These are phyloP conservation scores for Calonectria hawksworthii DNA, from an alignment of 2,329 filamentous ascomycete species.

Conservation along the genomic window DNA sequence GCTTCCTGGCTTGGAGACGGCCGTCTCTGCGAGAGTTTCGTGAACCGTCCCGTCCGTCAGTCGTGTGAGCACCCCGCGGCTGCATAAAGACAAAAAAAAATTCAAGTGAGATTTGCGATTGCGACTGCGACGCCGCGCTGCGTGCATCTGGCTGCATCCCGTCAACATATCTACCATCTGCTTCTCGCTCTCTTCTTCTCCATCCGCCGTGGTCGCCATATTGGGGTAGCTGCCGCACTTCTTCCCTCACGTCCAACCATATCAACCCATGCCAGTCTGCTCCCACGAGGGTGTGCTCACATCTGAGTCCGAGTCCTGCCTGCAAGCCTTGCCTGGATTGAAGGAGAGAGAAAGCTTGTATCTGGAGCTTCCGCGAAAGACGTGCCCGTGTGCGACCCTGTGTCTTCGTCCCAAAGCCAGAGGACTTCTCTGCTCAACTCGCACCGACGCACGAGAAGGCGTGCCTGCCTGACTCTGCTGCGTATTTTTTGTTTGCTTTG, in stretches of 20 bases:
- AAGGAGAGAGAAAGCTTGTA: neutral
- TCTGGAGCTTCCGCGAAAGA: conserved; percentile 14
- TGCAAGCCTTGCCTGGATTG: conserved; percentile 5
- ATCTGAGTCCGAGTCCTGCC: conserved; percentile 1
- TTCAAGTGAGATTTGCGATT: conserved; percentile 8
- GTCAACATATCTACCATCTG: conserved; percentile 13
- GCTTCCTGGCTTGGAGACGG: conserved; percentile 11
- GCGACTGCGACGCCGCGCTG: conserved; percentile 14
- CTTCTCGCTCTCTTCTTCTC: conserved; percentile 1
- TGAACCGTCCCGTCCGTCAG: conserved; percentile 20
- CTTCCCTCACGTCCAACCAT: conserved; percentile 14
- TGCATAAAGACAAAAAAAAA: conserved; percentile 10
- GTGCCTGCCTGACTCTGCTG: neutral
- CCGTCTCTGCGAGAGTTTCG: conserved; percentile 17
- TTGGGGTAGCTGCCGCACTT: conserved; percentile 22
- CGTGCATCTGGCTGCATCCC: conserved; percentile 11
- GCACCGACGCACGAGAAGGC: conserved; percentile 7
- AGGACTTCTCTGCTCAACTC: neutral
- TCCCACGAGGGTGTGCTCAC: conserved; percentile 21
- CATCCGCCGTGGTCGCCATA: conserved; percentile 8
- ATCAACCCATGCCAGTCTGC: conserved; percentile 22
- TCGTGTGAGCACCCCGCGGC: conserved; percentile 25
- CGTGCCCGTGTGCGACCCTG: conserved; percentile 17
- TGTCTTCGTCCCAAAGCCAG: conserved; percentile 11
- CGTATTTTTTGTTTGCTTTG: conserved; percentile 16